phyloP scores from a whole-genome alignment of 495 filamentous ascomycete species.

The Penicillium argentinense region DNA sequence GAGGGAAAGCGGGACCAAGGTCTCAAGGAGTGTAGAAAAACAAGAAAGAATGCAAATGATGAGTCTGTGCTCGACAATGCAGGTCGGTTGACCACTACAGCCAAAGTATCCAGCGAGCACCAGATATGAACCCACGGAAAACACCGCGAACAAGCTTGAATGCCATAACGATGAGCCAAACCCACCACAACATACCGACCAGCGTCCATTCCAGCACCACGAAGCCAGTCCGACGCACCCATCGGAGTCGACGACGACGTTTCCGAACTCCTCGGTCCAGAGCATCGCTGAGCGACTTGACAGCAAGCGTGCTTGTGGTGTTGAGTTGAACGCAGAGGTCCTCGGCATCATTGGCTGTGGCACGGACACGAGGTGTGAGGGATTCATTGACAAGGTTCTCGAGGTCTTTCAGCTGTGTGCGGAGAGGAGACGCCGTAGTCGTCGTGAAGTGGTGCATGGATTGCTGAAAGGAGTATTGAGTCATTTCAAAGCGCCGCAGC shows the following conservation, averaged over 20 bases:
- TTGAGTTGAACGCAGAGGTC: conserved; percentile 70
- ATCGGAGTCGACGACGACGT: conserved; percentile 67
- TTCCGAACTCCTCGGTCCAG: conserved; percentile 71
- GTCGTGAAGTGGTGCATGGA: conserved; percentile 53
- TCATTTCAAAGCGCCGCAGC: conserved; percentile 52
- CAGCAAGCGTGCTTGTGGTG: conserved; percentile 67
- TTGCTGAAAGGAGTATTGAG: conserved; percentile 53
- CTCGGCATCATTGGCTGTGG: conserved; percentile 73
- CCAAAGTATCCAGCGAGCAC: conserved; percentile 78
- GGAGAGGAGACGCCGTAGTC: conserved; percentile 43
- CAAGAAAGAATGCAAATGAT: neutral
- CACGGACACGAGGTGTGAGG: conserved; percentile 63
- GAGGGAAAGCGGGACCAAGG: neutral
- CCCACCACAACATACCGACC: conserved; percentile 79
- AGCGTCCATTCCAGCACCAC: conserved; percentile 76
- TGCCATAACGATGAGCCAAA: conserved; percentile 77
- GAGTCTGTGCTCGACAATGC: neutral
- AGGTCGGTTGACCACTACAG: conserved; percentile 30
- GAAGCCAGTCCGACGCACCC: conserved; percentile 68
- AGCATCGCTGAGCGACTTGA: conserved; percentile 74
- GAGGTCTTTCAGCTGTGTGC: conserved; percentile 46
- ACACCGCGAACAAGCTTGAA: conserved; percentile 60
- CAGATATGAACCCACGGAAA: conserved; percentile 55
- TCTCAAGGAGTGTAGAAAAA: neutral
- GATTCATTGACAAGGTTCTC: conserved; percentile 51